These are phyloP conservation scores for Rostrohypoxylon terebratum DNA, from an alignment of 495 filamentous ascomycete species.

Conservation along the genomic window DNA sequence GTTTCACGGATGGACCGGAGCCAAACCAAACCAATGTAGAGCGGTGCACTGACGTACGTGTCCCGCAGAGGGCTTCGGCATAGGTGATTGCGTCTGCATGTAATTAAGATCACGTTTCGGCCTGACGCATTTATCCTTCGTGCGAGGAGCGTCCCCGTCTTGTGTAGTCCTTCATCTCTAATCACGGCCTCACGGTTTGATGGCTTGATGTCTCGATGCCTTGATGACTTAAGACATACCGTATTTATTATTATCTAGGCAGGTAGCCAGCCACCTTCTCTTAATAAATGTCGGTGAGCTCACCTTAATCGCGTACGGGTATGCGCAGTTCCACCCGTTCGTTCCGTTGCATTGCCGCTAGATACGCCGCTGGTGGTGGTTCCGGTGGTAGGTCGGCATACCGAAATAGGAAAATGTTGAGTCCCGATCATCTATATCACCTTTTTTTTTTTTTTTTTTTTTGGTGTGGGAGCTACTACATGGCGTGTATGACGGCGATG, in stretches of 20 bases:
- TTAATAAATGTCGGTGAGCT: constrained; percentile 6
- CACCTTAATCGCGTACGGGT: not conserved
- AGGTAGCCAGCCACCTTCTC: not conserved
- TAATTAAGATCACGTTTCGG: constrained; percentile 41
- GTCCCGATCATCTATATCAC: constrained; percentile 14
- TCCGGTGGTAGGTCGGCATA: constrained; percentile 7
- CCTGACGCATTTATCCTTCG: constrained; percentile 25
- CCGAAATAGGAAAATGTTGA: not conserved
- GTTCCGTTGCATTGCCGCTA: constrained; percentile 19
- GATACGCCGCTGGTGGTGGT: not conserved
- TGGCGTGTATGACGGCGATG: not conserved
- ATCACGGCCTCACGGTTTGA: not conserved
- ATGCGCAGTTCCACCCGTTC: constrained; percentile 18
- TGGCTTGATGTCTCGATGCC: not conserved
- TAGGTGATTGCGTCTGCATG: not conserved
- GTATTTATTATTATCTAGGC: not conserved
- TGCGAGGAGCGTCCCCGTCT: constrained; percentile 12
- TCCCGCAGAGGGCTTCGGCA: constrained; percentile 4
- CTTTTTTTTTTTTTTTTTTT: not conserved
- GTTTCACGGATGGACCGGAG: not conserved
- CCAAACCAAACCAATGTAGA: constrained; percentile 6
- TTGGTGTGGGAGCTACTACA: not conserved
- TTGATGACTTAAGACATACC: no score
- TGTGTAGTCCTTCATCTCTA: not conserved
- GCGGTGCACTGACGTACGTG: constrained; percentile 23